Base-by-base conservation (phyloP, 345 rosid species). In the Aurinia saxatilis region DNA sequence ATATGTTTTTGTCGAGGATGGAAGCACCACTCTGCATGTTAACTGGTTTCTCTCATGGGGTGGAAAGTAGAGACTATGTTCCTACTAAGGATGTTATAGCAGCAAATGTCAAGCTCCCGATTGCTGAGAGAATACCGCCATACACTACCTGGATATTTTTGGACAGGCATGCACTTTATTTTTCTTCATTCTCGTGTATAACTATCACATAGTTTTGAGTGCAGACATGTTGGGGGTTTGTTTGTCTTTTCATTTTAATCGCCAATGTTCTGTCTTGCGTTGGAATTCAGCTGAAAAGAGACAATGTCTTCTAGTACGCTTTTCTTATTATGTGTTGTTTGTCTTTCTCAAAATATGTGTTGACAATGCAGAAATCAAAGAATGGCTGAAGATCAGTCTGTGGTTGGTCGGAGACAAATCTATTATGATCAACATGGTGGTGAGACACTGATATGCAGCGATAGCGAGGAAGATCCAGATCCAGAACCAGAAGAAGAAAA, bases 311-410 rank as follows among this genome's bases (percentile, higher is more conserved):
- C 8, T 27, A 18, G 56, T 38, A 13, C 37, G 57, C 33, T 40
- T 67, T 65, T 34, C 46, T 42, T 51, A 57, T 42, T 71, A 37
- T 12, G 53, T 76, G 54, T 70, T 69, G 60, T 71, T 61, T 52
- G 54, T 70, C 73, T 73, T 78, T 79, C 19, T 64, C 46, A 64
- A 77, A 62, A 68, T 70, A 60, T 79, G 40, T 55, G 34, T 55
- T 68, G 66, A 74, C 39, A 80, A 71, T 76, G 75, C 89, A 93
- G 99, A 76, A 93, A 93, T 78, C 99, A 87, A 80, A 85, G 95
- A 80, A 93, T 93, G 99, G 88, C 95, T 25, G 97, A 93, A 68
- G 99, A 90, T 71, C 99, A 93, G 72, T 87, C 99, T 50, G 96
- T 93, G 66, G 95, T 90, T 79, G 99, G 99, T 63, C 82, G 99